Base-by-base conservation (phyloP, 352 stramenopile species). In the Thalassiosira allenii region DNA sequence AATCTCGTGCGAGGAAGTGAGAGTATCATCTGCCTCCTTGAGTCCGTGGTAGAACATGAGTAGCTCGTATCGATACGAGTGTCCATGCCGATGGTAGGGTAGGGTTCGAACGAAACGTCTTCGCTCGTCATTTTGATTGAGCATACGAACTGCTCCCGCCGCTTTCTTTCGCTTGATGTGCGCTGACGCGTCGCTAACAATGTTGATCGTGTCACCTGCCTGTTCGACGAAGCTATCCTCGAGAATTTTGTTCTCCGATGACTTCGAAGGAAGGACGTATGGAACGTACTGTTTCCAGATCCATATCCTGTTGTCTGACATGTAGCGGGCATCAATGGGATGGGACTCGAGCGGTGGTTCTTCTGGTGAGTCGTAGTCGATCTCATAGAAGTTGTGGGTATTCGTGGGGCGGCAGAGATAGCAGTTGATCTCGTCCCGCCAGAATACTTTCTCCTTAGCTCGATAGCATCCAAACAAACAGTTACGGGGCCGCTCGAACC, bases 111-210 rank as follows among this genome's bases (percentile, higher is more conserved):
- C n/a, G 4, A 54, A 9, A 9, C 44, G 44, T 6, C 44, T 9
- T 23, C 4, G n/a, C 4, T 5, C 9, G 11, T 22, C 44, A 54
- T 25, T 20, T n/a, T n/a, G n/a, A 54, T 54, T 9, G n/a, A 54
- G 23, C 6, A 54, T 51, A 44, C 49, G 56, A 25, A 25, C 12
- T 3, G 56, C 56, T 9, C 56, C 56, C 23, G 56, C 56, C 8
- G 30, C 23, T 44, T 47, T 47, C 20, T n/a, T n/a, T 2, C 23
- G 4, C 3, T 47, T 47, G 3, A 65, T 20, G 56, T 65, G 33
- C 2, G 49, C 30, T 3, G 56, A 65, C 3, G 56, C 56, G n/a
- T 65, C 56, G 29, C 56, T 65, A 14, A 65, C 56, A 32, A 65
- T 41, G 23, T 65, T 20, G 5, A 65, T 17, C 30, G 32, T 23